phyloP scores from a whole-genome alignment of 495 filamentous ascomycete genomes.

The Penicillium diatomitis region DNA sequence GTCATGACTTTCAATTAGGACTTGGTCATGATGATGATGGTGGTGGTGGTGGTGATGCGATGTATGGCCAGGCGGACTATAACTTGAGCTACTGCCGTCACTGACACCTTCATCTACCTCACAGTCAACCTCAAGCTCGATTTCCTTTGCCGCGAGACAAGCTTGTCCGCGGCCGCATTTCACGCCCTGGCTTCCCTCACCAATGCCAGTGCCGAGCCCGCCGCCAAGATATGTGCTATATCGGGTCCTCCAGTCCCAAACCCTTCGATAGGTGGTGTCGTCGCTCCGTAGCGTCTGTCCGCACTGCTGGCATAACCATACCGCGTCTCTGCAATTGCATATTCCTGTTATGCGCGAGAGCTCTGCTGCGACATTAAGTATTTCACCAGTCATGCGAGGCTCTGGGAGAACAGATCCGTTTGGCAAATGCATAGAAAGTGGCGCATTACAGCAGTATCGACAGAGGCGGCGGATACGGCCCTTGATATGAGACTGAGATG shows the following conservation, averaged over 20 bases:
- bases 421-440: conserved; percentile 37
- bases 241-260: conserved; percentile 83
- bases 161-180: conserved; percentile 62
- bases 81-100: conserved; percentile 11
- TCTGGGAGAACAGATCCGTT: conserved; percentile 1
- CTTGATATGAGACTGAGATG: conserved; percentile 48
- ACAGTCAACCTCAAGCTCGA: conserved; percentile 74
- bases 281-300: conserved; percentile 56
- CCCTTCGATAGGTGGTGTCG: conserved; percentile 67
- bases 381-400: not conserved
- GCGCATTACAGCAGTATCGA: conserved; percentile 56
- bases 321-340: conserved; percentile 56
- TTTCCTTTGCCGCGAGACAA: conserved; percentile 63
- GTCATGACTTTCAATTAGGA: conserved; percentile 24
- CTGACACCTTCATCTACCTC: conserved; percentile 49
- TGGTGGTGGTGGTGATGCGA: not conserved
- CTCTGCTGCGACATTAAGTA: conserved; percentile 15
- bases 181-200: conserved; percentile 79
- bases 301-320: conserved; percentile 78
- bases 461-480: conserved; percentile 74
- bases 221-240: conserved; percentile 67
- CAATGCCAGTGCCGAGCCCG: conserved; percentile 76
- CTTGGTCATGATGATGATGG: conserved; percentile 1
- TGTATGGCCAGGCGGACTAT: conserved; percentile 8
- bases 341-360: conserved; percentile 44